Conservation (phyloP, 495 filamentous ascomycete species). For the Aspergillus avenaceus region DNA sequence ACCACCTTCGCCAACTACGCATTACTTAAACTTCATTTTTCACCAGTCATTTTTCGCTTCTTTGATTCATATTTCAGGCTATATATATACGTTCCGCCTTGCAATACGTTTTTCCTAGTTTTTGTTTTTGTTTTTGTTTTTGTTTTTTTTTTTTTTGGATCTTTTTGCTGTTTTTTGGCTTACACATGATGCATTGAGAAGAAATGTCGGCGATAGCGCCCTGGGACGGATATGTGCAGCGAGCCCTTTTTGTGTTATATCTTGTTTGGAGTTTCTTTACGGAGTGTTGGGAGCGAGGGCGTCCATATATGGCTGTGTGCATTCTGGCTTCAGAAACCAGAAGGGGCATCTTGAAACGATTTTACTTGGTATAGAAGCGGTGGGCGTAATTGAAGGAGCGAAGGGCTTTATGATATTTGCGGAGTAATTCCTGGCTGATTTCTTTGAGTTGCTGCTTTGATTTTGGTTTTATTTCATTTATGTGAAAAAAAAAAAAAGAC, state of each 20-base stretch:
- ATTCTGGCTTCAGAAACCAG: not conserved
- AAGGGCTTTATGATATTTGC: not conserved
- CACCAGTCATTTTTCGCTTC: not conserved
- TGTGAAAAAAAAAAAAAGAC: too few relatives aligned
- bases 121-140: constrained; percentile 3
- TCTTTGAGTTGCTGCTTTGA: too few relatives aligned
- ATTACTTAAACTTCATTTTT: not conserved
- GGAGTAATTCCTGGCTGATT: not conserved
- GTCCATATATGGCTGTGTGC: not conserved
- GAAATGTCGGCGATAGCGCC: constrained; percentile 4
- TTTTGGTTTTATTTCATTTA: not conserved
- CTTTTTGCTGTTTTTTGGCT: not conserved
- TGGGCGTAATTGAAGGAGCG: not conserved
- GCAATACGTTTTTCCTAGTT: not conserved
- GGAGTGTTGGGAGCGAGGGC: not conserved
- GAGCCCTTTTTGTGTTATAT: not conserved
- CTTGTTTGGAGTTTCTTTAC: not conserved
- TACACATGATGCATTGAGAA: constrained; percentile 2
- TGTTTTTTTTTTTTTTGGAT: not conserved
- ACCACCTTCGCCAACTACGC: not conserved
- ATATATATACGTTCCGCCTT: constrained; percentile 8
- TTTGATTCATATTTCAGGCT: constrained; percentile 12
- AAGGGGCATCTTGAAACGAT: not conserved
- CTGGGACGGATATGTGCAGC: constrained; percentile 1
- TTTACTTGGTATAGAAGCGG: not conserved